Conservation (phyloP, 2,329 filamentous ascomycete genomes). For the Verticillium klebahnii region DNA sequence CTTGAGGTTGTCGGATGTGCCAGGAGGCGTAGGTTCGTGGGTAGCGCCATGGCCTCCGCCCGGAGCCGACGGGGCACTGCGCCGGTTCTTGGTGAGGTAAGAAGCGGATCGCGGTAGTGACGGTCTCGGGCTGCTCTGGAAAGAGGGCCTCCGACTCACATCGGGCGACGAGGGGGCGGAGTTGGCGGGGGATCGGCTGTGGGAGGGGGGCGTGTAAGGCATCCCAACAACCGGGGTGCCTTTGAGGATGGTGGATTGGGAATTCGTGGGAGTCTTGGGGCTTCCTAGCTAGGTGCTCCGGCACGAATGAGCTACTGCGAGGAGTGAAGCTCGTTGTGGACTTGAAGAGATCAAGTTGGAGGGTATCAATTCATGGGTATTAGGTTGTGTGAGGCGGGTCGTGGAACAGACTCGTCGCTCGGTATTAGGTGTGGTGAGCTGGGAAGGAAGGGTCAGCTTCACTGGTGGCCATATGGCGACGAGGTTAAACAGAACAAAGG, state of each 20-base stretch:
- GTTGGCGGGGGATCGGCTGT: conserved; percentile 53
- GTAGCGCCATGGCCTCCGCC: conserved; percentile 22
- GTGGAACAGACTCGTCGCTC: conserved; percentile 2
- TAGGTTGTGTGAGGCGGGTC: not conserved
- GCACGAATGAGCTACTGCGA: conserved; percentile 1
- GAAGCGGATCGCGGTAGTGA: conserved; percentile 60
- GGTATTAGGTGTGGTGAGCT: conserved; percentile 2
- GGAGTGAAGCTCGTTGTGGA: not conserved
- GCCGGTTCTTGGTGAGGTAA: conserved; percentile 60
- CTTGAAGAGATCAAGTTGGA: not conserved
- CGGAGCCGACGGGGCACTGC: conserved; percentile 44
- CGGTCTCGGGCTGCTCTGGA: conserved; percentile 45
- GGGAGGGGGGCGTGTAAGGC: conserved; percentile 83
- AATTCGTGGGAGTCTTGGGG: not conserved
- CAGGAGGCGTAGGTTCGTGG: conserved; percentile 39
- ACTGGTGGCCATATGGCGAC: not conserved
- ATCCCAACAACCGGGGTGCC: conserved; percentile 46
- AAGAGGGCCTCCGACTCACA: conserved; percentile 54
- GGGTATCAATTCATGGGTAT: conserved; percentile 1
- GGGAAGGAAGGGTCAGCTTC: not conserved
- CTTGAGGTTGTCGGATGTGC: conserved; percentile 46
- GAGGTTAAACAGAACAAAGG: not conserved
- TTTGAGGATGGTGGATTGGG: not conserved
- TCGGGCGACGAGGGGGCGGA: conserved; percentile 54
- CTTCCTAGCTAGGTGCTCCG: not conserved